Evolutionary conservation across 2,329 filamentous ascomycete species (phyloP).

Genomic region (Colletotrichum sp.): DNA sequence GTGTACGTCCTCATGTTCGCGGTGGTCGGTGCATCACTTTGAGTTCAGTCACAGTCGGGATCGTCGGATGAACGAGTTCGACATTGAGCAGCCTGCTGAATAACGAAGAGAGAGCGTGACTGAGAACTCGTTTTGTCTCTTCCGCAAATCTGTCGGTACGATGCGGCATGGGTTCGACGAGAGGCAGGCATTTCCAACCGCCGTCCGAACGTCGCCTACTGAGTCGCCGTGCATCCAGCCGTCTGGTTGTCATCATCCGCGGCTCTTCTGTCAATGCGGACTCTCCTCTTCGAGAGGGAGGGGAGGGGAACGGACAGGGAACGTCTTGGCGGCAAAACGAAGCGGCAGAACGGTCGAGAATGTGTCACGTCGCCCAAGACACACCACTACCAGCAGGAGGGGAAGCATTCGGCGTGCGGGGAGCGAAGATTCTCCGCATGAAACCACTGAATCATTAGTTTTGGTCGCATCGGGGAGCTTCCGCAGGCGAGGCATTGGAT

Average conservation of each 20-base stretch:
- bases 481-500: not conserved
- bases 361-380: not conserved
- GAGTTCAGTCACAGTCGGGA: not conserved
- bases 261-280: not conserved
- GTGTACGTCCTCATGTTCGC: constrained; percentile 37
- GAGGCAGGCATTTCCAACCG: not conserved
- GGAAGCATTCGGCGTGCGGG: not conserved
- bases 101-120: not conserved
- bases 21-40: not conserved
- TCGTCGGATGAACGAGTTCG: not conserved
- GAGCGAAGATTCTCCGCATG: not conserved
- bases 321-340: not conserved
- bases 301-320: not conserved
- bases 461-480: not conserved
- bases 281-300: not conserved
- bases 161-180: not conserved
- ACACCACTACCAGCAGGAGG: not conserved
- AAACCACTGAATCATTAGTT: not conserved
- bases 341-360: not conserved
- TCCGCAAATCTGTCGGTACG: not conserved
- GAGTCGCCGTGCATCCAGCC: not conserved
- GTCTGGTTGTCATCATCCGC: not conserved
- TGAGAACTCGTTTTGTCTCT: not conserved
- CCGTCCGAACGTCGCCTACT: not conserved
- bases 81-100: not conserved